Percentiles rank a stretch among this genome's conserved stretches.
phyloP scores from a whole-genome alignment of 306 rosid species.

The Cucurbita argyrosperma region DNA sequence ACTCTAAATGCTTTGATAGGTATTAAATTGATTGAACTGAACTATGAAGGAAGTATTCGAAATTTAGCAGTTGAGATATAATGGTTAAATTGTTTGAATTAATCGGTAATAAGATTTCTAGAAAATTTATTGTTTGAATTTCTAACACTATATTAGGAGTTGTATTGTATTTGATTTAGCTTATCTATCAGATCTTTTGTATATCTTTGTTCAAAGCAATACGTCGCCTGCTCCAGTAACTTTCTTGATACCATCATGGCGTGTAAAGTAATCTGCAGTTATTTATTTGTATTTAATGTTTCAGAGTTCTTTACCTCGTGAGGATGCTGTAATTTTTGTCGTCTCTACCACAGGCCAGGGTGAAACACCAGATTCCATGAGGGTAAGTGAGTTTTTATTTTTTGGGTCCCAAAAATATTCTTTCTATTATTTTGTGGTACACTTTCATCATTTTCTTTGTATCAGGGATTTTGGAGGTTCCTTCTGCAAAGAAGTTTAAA shows the following conservation, averaged over 20 bases:
- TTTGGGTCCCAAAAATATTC: background rate
- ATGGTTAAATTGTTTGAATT: too few species aligned
- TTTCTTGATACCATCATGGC: background rate
- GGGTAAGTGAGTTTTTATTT: constrained; percentile 24
- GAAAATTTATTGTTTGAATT: background rate
- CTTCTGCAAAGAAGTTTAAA: constrained; percentile 63
- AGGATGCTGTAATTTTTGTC: constrained; percentile 59
- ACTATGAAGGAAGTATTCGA: too few species aligned
- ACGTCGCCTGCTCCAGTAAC: background rate
- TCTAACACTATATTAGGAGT: background rate
- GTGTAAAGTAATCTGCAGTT: background rate
- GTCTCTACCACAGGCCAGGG: constrained; percentile 98
- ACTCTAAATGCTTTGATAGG: too few species aligned
- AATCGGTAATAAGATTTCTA: background rate
- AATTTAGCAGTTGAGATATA: too few species aligned
- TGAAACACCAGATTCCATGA: constrained; percentile 81
- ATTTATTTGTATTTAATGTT: background rate
- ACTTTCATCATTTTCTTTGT: constrained; percentile 4
- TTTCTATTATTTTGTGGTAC: background rate
- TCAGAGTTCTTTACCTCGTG: constrained; percentile 47
- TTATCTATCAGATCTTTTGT: background rate
- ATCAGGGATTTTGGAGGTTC: constrained; percentile 72
- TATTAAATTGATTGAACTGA: too few species aligned
- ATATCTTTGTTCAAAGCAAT: background rate
- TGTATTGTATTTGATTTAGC: background rate